Percentiles rank a stretch among this genome's conserved stretches.
phyloP scores from a whole-genome alignment of 2,329 filamentous ascomycete genomes.

The Rutstroemia sp. region DNA sequence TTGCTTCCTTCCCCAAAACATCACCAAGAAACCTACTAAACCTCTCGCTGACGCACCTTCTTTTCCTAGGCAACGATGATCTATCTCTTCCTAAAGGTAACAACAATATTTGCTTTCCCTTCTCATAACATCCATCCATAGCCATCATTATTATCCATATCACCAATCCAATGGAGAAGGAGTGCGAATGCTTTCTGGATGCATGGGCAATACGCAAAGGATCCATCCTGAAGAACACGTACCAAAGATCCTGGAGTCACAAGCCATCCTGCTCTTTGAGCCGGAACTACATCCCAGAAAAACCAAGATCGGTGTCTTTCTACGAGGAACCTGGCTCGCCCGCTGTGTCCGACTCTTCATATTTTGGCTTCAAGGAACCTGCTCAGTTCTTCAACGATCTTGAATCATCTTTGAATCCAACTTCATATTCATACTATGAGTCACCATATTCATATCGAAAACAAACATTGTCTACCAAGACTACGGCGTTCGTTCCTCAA shows the following conservation, averaged over 20 bases:
- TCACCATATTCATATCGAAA: background rate
- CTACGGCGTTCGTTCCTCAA: background rate
- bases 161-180: conserved; percentile 1
- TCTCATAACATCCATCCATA: background rate
- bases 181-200: conserved; percentile 3
- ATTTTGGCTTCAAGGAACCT: background rate
- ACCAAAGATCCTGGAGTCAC: conserved; percentile 1
- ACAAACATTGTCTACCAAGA: background rate
- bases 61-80: conserved; percentile 49
- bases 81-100: conserved; percentile 58
- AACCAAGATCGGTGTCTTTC: background rate
- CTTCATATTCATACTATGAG: background rate
- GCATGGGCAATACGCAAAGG: background rate
- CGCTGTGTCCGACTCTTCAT: background rate
- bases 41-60: conserved; percentile 14
- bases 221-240: background rate
- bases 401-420: background rate
- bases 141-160: conserved; percentile 5
- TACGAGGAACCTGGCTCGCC: background rate
- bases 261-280: conserved; percentile 1
- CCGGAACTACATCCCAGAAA: background rate
- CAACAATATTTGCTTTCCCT: conserved; percentile 5
- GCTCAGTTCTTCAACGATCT: background rate
- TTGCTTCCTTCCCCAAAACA: conserved; percentile 2
- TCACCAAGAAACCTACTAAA: background rate